Evolutionary conservation across 768 basidiomycete species (phyloP).

Genomic region (Mycena chlorophos): DNA sequence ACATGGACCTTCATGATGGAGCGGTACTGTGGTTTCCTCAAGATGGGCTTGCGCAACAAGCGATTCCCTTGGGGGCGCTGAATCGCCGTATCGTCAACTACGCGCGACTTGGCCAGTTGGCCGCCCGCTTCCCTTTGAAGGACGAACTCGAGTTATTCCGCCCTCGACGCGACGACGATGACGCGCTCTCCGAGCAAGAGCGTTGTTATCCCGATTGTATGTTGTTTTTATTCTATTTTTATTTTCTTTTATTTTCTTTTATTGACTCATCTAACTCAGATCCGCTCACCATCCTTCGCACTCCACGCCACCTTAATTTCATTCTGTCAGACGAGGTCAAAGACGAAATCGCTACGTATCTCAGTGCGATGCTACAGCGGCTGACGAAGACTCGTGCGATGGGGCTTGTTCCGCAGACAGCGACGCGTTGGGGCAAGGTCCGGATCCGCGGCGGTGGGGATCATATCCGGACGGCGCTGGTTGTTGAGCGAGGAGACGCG

Average conservation of each 20-base stretch:
- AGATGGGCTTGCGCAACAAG: not conserved
- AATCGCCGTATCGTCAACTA: too few relatives aligned
- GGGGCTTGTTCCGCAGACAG: not conserved
- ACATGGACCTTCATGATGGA: constrained; percentile 4
- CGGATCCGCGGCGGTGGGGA: not conserved
- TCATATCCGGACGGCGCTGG: not conserved
- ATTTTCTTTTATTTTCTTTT: too few relatives aligned
- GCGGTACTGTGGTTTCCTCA: constrained; percentile 9
- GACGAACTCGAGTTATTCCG: too few relatives aligned
- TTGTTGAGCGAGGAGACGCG: not conserved
- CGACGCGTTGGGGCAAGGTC: not conserved
- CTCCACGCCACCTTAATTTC: not conserved
- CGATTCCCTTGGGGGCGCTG: too few relatives aligned
- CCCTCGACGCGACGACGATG: too few relatives aligned
- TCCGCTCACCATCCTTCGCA: not conserved
- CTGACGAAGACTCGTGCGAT: not conserved
- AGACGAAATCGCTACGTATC: not conserved
- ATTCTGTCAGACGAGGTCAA: not conserved
- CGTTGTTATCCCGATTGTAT: too few relatives aligned
- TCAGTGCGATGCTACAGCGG: not conserved
- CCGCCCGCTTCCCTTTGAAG: too few relatives aligned
- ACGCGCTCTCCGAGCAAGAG: too few relatives aligned
- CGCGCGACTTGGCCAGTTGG: too few relatives aligned
- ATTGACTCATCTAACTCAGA: too few relatives aligned
- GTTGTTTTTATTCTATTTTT: too few relatives aligned